phyloP scores from a whole-genome alignment of 768 basidiomycete genomes.

The Chalciporus piperatus region DNA sequence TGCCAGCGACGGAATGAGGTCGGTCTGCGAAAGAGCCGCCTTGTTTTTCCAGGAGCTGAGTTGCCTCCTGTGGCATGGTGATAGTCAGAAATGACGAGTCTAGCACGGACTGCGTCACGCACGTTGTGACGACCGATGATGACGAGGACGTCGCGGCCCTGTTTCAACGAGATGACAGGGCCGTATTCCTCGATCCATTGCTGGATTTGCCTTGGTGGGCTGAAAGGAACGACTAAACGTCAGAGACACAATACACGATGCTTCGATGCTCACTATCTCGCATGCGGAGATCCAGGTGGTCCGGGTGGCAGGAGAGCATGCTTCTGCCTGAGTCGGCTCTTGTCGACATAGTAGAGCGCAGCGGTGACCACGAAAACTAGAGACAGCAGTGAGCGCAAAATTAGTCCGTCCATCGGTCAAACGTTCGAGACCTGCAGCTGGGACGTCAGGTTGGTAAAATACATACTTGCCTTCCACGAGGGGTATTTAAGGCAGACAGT shows the following conservation, averaged over 20 bases:
- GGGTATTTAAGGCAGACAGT: background rate
- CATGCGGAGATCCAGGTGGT: conserved; percentile 19
- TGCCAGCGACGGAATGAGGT: conserved; percentile 50
- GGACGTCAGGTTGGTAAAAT: no score
- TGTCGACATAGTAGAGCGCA: conserved; percentile 6
- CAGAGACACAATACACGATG: background rate
- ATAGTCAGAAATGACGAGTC: background rate
- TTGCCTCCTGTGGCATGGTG: conserved; percentile 32
- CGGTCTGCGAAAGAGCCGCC: conserved; percentile 50
- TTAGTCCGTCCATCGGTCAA: background rate
- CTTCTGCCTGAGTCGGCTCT: conserved; percentile 2
- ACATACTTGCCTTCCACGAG: no score
- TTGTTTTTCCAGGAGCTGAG: conserved; percentile 61
- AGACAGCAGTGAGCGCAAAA: background rate
- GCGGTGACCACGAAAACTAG: background rate
- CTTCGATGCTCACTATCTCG: conserved; percentile 12
- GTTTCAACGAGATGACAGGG: conserved; percentile 22
- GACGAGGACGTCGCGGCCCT: conserved; percentile 26
- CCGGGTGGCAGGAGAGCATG: conserved; percentile 18
- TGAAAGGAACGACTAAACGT: background rate
- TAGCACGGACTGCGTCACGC: background rate
- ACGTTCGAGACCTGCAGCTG: background rate
- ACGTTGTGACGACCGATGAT: conserved; percentile 24
- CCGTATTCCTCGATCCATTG: conserved; percentile 28
- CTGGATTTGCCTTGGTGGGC: conserved; percentile 17